Evolutionary conservation across 2,329 filamentous ascomycete species (phyloP).

Genomic region (Periconia sp.): DNA sequence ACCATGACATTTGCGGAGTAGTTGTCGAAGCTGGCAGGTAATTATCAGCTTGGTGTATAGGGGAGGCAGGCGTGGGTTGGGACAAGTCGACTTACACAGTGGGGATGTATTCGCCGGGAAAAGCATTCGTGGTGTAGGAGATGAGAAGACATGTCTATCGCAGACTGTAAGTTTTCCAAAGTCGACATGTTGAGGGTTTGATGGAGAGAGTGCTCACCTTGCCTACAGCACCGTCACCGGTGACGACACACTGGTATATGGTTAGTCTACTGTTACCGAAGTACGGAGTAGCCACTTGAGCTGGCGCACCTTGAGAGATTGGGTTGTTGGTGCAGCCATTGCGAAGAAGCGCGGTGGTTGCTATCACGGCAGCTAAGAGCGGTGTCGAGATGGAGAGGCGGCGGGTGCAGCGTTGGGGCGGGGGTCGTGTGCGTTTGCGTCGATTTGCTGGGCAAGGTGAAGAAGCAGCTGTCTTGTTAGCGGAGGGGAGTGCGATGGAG

Average conservation of each 20-base stretch:
- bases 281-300: not conserved
- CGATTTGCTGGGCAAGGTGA: slow-evolving; percentile 1
- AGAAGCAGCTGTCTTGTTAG: not conserved
- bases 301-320: slow-evolving; percentile 78
- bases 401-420: slow-evolving; percentile 5
- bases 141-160: slow-evolving; percentile 94
- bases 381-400: not conserved
- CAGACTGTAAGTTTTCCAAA: slow-evolving; percentile 28
- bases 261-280: slow-evolving; percentile 18
- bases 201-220: slow-evolving; percentile 65
- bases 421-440: slow-evolving; percentile 10
- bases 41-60: slow-evolving; percentile 25
- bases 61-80: not conserved
- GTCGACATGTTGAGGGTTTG: slow-evolving; percentile 9
- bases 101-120: slow-evolving; percentile 99
- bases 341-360: slow-evolving; percentile 17
- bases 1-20: slow-evolving; percentile 99
- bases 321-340: slow-evolving; percentile 82
- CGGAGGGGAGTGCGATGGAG: not conserved
- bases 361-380: slow-evolving; percentile 1
- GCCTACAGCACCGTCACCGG: slow-evolving; percentile 97
- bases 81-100: slow-evolving; percentile 70
- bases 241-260: slow-evolving; percentile 82
- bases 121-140: slow-evolving; percentile 98
- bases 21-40: slow-evolving; percentile 81